phyloP scores from a whole-genome alignment of 2,329 filamentous ascomycete genomes.

The Xylariaceae sp. region DNA sequence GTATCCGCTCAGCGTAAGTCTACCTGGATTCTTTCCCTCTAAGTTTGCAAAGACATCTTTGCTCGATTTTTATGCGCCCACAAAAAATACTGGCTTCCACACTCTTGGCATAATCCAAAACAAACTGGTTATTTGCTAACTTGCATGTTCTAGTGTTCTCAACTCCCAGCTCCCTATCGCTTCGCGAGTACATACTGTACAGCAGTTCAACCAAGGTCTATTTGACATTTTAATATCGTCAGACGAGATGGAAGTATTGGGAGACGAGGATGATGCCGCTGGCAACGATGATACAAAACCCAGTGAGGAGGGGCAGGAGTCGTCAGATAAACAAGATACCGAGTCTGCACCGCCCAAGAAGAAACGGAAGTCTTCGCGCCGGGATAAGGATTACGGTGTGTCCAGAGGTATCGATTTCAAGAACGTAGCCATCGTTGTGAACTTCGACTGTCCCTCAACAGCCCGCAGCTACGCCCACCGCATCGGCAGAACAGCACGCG shows the following conservation, averaged over 20 bases:
- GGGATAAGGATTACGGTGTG: slow-evolving; percentile 87
- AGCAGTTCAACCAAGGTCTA: slow-evolving; percentile 93
- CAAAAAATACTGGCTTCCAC: background rate
- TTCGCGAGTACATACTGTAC: slow-evolving; percentile 85
- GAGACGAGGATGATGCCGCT: slow-evolving; percentile 50
- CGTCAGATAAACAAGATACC: slow-evolving; percentile 27
- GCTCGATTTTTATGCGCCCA: background rate
- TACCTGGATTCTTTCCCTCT: background rate
- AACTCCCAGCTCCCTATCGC: slow-evolving; percentile 95
- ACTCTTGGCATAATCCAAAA: background rate
- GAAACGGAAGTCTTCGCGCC: slow-evolving; percentile 59
- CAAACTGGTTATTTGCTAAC: slow-evolving; percentile 3
- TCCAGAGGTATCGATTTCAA: slow-evolving; percentile 95
- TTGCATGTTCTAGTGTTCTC: slow-evolving; percentile 36
- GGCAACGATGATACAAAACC: slow-evolving; percentile 35
- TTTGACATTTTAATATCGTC: slow-evolving; percentile 98
- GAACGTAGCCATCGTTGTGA: slow-evolving; percentile 89
- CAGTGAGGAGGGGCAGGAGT: slow-evolving; percentile 44
- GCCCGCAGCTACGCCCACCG: slow-evolving; percentile 95
- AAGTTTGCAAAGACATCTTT: background rate
- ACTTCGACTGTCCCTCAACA: slow-evolving; percentile 87
- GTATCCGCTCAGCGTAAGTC: slow-evolving; percentile 63
- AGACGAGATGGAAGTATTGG: slow-evolving; percentile 82
- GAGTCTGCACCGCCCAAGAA: slow-evolving; percentile 43
- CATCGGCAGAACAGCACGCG: slow-evolving; percentile 87